Percentiles rank a stretch among this genome's conserved stretches.
phyloP scores from a whole-genome alignment of 139 green algal genomes.

The Chlamydomonas sphaeroides region DNA sequence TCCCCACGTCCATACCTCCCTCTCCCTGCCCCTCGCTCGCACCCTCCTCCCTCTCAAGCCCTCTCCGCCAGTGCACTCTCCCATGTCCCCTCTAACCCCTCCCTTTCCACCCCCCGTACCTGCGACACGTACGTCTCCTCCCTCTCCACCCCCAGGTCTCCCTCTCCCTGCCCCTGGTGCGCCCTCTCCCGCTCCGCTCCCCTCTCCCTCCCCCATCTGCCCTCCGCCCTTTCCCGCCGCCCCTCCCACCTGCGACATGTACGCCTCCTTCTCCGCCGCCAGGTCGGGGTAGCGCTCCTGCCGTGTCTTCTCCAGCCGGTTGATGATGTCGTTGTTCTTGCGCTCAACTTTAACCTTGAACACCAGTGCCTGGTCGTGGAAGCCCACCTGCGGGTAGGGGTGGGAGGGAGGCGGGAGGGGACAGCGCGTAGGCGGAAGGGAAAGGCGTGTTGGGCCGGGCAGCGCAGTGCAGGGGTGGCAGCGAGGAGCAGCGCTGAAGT shows the following conservation, averaged over 20 bases:
- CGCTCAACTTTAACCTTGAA: conserved; percentile 74
- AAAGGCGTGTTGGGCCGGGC: too few species aligned
- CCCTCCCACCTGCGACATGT: conserved; percentile 29
- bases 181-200: neutral
- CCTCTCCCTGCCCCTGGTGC: too few species aligned
- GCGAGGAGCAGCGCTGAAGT: too few species aligned
- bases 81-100: too few species aligned
- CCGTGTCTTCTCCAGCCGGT: conserved; percentile 93
- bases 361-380: conserved; percentile 81
- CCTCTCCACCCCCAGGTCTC: too few species aligned
- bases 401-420: too few species aligned
- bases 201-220: too few species aligned
- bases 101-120: neutral
- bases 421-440: too few species aligned
- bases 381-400: conserved; percentile 85
- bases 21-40: neutral
- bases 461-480: too few species aligned
- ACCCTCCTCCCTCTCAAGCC: neutral
- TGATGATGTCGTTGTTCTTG: conserved; percentile 92
- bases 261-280: conserved; percentile 33
- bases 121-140: conserved; percentile 32
- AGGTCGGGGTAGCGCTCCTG: conserved; percentile 72
- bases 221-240: neutral
- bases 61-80: too few species aligned
- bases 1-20: too few species aligned